Percentiles rank a stretch among this genome's conserved stretches.
These are phyloP conservation scores for Metschnikowia dekortorum DNA, from an alignment of 805 yeast species.

Conservation along the genomic window DNA sequence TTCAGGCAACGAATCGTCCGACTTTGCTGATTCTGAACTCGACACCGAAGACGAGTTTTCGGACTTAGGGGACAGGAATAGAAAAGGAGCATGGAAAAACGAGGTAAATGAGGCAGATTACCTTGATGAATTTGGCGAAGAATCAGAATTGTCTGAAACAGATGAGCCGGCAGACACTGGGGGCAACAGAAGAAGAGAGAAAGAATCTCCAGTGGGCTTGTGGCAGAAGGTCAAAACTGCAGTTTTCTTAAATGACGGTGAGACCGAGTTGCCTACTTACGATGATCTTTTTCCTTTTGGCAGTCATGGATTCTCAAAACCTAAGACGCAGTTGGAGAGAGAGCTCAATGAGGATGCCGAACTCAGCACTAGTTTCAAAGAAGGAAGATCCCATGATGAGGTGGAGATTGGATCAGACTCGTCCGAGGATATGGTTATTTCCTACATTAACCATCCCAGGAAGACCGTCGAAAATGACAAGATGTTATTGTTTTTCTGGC, in stretches of 20 bases:
- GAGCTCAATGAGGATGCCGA: constrained; percentile 21
- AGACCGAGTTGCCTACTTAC: constrained; percentile 55
- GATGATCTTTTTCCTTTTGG: constrained; percentile 70
- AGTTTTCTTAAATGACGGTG: constrained; percentile 34
- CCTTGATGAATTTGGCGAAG: constrained; percentile 19
- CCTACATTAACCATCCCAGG: constrained; percentile 41
- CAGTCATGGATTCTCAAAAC: constrained; percentile 21
- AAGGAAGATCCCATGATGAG: constrained; percentile 21
- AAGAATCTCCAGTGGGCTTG: constrained; percentile 19
- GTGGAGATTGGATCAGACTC: constrained; percentile 36
- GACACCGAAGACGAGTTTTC: constrained; percentile 31
- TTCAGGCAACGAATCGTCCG: constrained; percentile 18
- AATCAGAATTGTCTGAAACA: constrained; percentile 9
- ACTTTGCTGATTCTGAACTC: constrained; percentile 31
- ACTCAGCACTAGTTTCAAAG: background rate
- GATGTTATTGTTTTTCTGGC: constrained; percentile 87
- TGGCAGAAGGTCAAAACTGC: constrained; percentile 42
- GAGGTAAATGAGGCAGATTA: constrained; percentile 34
- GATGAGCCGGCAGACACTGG: constrained; percentile 3
- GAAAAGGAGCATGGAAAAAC: constrained; percentile 8
- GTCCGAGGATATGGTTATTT: constrained; percentile 40
- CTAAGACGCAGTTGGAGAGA: constrained; percentile 32
- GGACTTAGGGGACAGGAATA: constrained; percentile 13
- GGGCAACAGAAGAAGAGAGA: background rate
- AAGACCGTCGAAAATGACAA: constrained; percentile 64